A percentile compares a stretch with the other conserved stretches of the same genome.
Conservation (phyloP, 148 eudicot genomes). For the Drosera capensis region DNA sequence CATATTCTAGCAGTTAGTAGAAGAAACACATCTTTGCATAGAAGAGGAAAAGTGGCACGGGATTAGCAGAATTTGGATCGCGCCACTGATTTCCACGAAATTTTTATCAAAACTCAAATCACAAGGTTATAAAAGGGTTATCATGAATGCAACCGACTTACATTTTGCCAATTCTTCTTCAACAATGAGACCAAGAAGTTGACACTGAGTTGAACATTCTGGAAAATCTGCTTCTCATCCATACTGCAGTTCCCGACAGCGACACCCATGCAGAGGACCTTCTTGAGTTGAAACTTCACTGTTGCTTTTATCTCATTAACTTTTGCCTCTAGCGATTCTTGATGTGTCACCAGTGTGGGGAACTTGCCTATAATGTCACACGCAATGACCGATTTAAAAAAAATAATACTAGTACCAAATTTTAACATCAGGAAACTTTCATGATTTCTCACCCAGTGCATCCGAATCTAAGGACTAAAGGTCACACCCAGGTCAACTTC, state of each 20-base stretch:
- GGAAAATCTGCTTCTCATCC: too few relatives aligned
- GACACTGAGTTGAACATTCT: not conserved
- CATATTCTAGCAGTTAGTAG: not conserved
- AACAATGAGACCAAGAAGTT: not conserved
- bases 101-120: too few relatives aligned
- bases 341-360: not conserved
- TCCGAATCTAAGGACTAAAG: not conserved
- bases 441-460: not conserved
- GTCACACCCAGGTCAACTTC: not conserved
- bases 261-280: too few relatives aligned
- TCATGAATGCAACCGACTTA: not conserved
- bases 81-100: not conserved
- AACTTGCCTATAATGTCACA: not conserved
- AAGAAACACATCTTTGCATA: not conserved
- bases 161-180: not conserved
- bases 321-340: not conserved
- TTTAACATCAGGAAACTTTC: not conserved
- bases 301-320: not conserved
- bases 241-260: not conserved
- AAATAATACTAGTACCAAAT: not conserved
- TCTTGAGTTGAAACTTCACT: not conserved
- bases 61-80: too few relatives aligned
- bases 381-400: too few relatives aligned
- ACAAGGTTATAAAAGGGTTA: not conserved
- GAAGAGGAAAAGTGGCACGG: too few relatives aligned